Percentiles rank a stretch among this genome's conserved stretches.
Evolutionary conservation across 2,329 filamentous ascomycete species (phyloP).

Genomic region (Septoria petroselini): DNA sequence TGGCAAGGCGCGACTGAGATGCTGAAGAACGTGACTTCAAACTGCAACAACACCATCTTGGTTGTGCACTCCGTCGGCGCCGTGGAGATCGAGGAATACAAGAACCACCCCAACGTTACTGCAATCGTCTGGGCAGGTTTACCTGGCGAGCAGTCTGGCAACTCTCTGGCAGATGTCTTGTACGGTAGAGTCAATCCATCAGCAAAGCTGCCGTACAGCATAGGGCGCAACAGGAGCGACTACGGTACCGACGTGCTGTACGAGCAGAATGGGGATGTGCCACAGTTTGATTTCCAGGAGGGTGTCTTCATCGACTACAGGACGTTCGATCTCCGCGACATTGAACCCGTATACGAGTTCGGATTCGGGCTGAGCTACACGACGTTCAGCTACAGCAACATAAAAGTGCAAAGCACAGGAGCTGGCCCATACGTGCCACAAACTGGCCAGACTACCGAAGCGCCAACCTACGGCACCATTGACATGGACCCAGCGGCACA

Average conservation of each 20-base stretch:
- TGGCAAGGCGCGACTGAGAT: slow-evolving; percentile 29
- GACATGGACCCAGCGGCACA: slow-evolving; percentile 64
- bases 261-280: slow-evolving; percentile 65
- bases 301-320: slow-evolving; percentile 81
- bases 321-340: slow-evolving; percentile 64
- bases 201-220: slow-evolving; percentile 58
- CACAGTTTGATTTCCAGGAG: slow-evolving; percentile 71
- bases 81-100: slow-evolving; percentile 74
- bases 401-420: slow-evolving; percentile 53
- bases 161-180: slow-evolving; percentile 26
- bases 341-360: slow-evolving; percentile 62
- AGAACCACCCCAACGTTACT: slow-evolving; percentile 72
- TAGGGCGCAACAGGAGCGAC: slow-evolving; percentile 63
- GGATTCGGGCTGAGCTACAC: slow-evolving; percentile 64
- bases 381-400: slow-evolving; percentile 68
- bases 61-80: slow-evolving; percentile 84
- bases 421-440: slow-evolving; percentile 58
- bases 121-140: slow-evolving; percentile 68
- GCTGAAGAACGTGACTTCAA: slow-evolving; percentile 31
- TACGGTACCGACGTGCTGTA: slow-evolving; percentile 65
- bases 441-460: slow-evolving; percentile 58
- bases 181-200: slow-evolving; percentile 24
- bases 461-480: slow-evolving; percentile 62
- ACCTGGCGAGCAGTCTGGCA: slow-evolving; percentile 34
- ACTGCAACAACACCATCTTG: slow-evolving; percentile 63